Conservation (phyloP, 495 filamentous ascomycete species). For the Geoglossum glabrum region DNA sequence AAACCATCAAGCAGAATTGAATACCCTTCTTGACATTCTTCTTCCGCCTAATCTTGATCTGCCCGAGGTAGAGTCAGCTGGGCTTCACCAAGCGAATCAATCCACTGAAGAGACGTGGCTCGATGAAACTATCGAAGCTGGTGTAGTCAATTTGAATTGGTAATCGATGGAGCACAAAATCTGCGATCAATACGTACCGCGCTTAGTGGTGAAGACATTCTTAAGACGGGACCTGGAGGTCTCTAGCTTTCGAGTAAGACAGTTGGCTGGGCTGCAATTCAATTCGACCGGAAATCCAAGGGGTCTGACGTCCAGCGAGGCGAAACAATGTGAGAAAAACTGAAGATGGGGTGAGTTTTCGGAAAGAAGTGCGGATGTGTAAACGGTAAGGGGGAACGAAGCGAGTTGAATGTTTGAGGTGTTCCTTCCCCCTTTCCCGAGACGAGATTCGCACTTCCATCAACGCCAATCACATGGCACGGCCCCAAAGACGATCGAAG, state of each 20-base stretch:
- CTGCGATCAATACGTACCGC: constrained; percentile 29
- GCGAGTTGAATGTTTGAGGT: not conserved
- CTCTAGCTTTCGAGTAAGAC: not conserved
- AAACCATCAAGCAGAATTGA: constrained; percentile 99
- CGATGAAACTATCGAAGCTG: not conserved
- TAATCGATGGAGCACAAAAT: not conserved
- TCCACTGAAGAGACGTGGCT: not conserved
- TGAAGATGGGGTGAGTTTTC: not conserved
- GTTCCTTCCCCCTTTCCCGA: not conserved
- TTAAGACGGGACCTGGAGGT: constrained; percentile 13
- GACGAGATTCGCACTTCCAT: not conserved
- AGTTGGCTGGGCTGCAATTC: not conserved
- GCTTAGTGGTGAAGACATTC: constrained; percentile 40
- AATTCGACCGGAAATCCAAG: not conserved
- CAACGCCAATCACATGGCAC: not conserved
- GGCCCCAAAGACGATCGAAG: not conserved
- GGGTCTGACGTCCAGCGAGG: constrained; percentile 6
- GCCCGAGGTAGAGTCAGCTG: constrained; percentile 5
- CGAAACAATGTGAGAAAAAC: constrained; percentile 2
- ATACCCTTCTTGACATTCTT: constrained; percentile 99
- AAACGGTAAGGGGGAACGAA: constrained; percentile 1
- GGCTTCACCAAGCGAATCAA: not conserved
- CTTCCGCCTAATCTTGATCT: constrained; percentile 97
- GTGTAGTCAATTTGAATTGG: not conserved
- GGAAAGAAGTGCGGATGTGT: not conserved